These are phyloP conservation scores for Antitrichia curtipendula DNA, from an alignment of 225 moss, liverwort and hornwort genomes.

Conservation along the genomic window DNA sequence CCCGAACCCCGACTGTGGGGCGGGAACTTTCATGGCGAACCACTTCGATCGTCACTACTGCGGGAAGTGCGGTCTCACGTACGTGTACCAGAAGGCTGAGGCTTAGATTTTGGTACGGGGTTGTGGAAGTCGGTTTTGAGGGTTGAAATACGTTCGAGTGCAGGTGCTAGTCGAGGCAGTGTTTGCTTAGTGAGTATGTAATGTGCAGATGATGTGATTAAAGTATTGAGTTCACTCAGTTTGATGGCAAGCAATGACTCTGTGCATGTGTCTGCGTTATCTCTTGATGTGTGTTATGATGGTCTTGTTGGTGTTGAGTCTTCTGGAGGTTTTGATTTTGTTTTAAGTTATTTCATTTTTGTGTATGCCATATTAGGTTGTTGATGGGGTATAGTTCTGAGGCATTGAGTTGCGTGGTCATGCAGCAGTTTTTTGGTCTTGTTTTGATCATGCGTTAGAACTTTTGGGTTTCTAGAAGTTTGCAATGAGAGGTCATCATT, in stretches of 20 bases:
- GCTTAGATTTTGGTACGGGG: not conserved
- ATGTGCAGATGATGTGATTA: not conserved
- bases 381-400: not conserved
- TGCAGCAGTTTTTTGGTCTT: not conserved
- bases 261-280: not conserved
- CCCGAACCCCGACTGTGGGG: conserved; percentile 40
- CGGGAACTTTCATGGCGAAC: conserved; percentile 49
- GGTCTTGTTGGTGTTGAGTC: not conserved
- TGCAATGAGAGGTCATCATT: not conserved
- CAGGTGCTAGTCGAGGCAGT: conserved; percentile 24
- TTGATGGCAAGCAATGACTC: not conserved
- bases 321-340: not conserved
- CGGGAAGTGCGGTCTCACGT: conserved; percentile 44
- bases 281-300: no score
- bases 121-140: conserved; percentile 20
- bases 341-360: no score
- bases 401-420: no score
- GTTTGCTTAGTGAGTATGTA: not conserved
- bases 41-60: conserved; percentile 45
- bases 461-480: no score
- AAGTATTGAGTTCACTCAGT: not conserved
- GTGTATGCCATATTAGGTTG: not conserved
- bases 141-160: conserved; percentile 1
- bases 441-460: not conserved
- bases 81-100: conserved; percentile 40